Conservation (phyloP, 1,284 basidiomycete genomes). For the Hemileccinum hortonii region DNA sequence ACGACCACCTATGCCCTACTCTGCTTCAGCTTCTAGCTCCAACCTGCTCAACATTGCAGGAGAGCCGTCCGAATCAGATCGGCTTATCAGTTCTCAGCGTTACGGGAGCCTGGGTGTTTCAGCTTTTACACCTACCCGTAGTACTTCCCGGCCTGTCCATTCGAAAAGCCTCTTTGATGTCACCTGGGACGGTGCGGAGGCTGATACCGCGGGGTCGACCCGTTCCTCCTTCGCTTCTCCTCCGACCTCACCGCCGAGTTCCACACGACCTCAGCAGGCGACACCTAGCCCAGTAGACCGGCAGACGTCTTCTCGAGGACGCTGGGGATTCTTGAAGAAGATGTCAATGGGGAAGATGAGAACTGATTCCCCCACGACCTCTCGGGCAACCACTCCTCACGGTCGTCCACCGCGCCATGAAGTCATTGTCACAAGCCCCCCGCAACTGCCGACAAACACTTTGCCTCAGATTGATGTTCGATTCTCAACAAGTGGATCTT, state of each 20-base stretch:
- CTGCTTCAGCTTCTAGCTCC: conserved; percentile 61
- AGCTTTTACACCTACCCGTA: conserved; percentile 35
- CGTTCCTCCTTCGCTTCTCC: conserved; percentile 31
- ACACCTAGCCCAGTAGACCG: conserved; percentile 28
- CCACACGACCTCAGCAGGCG: conserved; percentile 12
- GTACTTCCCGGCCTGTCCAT: conserved; percentile 44
- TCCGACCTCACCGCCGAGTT: conserved; percentile 31
- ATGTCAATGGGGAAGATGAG: conserved; percentile 92
- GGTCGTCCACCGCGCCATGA: conserved; percentile 25
- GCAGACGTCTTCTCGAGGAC: conserved; percentile 40
- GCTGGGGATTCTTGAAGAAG: conserved; percentile 94
- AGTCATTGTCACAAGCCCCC: conserved; percentile 19
- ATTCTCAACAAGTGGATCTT: conserved; percentile 62
- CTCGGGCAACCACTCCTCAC: conserved; percentile 21
- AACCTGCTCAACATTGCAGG: conserved; percentile 49
- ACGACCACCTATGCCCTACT: conserved; percentile 50
- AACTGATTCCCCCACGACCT: conserved; percentile 45
- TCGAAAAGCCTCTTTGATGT: conserved; percentile 51
- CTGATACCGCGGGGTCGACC: conserved; percentile 9
- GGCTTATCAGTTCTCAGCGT: conserved; percentile 44
- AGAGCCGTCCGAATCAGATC: conserved; percentile 36
- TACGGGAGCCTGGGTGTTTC: conserved; percentile 69
- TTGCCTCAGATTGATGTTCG: conserved; percentile 66
- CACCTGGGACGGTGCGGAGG: conserved; percentile 26
- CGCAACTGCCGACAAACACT: conserved; percentile 34